A percentile compares a stretch with the other conserved stretches of the same genome.
Evolutionary conservation across 2,329 filamentous ascomycete genomes (phyloP).

Genomic region (Rutstroemia sp.): DNA sequence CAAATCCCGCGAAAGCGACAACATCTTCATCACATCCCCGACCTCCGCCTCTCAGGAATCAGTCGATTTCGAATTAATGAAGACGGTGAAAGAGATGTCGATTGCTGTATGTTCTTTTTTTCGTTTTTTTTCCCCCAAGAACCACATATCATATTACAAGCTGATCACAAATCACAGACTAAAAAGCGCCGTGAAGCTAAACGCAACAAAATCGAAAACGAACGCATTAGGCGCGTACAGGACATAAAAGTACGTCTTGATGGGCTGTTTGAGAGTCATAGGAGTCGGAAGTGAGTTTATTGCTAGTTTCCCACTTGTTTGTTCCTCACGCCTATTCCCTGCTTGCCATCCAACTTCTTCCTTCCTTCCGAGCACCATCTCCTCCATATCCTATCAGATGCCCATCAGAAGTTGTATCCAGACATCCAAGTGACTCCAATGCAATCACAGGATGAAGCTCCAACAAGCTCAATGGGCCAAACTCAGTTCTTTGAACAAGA

Average conservation of each 20-base stretch:
- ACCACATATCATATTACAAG: background rate
- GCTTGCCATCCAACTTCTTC: background rate
- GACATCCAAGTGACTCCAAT: too few species aligned
- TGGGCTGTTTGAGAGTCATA: slow-evolving; percentile 17
- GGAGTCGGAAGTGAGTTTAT: slow-evolving; percentile 22
- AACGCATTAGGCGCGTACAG: slow-evolving; percentile 20
- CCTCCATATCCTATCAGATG: too few species aligned
- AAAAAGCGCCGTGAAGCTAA: slow-evolving; percentile 24
- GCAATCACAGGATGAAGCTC: slow-evolving; percentile 15
- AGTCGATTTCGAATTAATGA: background rate
- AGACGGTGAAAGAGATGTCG: background rate
- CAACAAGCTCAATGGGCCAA: slow-evolving; percentile 19
- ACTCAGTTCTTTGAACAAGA: slow-evolving; percentile 24
- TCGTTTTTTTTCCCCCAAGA: background rate
- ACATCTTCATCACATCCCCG: background rate
- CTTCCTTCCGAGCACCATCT: background rate
- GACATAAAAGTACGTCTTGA: slow-evolving; percentile 21
- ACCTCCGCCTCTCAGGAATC: background rate
- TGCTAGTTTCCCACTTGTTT: background rate
- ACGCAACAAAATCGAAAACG: slow-evolving; percentile 22
- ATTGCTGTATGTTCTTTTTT: background rate
- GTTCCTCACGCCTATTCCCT: background rate
- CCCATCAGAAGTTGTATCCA: too few species aligned
- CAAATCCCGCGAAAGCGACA: too few species aligned
- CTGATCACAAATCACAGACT: slow-evolving; percentile 13